Evolutionary conservation across 441 rosid species (phyloP), one percentile per base, ranked within the genome.

Genomic region (Hypseocharis bilobata): DNA sequence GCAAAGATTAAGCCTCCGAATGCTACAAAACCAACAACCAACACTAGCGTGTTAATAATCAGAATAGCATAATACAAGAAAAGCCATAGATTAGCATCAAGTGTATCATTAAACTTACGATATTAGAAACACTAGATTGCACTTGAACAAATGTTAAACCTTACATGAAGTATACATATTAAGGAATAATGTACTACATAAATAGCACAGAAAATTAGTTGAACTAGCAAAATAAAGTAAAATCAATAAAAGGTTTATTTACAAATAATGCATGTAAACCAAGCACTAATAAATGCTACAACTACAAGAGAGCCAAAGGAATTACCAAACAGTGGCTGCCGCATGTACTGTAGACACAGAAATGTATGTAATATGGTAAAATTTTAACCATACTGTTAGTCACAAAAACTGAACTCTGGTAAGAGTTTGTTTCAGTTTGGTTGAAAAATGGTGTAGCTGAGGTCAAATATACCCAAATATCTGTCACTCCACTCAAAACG

Each of bases 1-100:
- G n/a, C n/a, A 74, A 47, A 38, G 54, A 51, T 63, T 5, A 57
- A 69, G 74, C 79, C 76, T 63, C 75, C 51, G 30, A 68, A 25
- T 66, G 70, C 64, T 80, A 71, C 72, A 80, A 36, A 60, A 66
- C 63, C 30, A 78, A 71, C 51, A 63, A 69, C 51, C 58, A 66
- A 20, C 62, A 23, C 51, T 6, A 49, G 40, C 32, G 55, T 28
- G 32, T 62, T 70, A 62, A 68, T 26, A 36, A 49, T 52, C 59
- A 34, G 32, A 59, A 56, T 13, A n/a, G 47, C 62, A 67, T 26
- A n/a, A 22, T 27, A 7, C 4, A 16, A 38, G 2, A 17, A 64
- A 17, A 23, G 30, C 22, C n/a, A 11, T 28, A 44, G 23, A 60
- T 26, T 51, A 60, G 23, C 42, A 26, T 45, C 27, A 51, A 25